Conservation (phyloP, 192 early-diverging fungal species). For the Gaertneriomyces sp. region DNA sequence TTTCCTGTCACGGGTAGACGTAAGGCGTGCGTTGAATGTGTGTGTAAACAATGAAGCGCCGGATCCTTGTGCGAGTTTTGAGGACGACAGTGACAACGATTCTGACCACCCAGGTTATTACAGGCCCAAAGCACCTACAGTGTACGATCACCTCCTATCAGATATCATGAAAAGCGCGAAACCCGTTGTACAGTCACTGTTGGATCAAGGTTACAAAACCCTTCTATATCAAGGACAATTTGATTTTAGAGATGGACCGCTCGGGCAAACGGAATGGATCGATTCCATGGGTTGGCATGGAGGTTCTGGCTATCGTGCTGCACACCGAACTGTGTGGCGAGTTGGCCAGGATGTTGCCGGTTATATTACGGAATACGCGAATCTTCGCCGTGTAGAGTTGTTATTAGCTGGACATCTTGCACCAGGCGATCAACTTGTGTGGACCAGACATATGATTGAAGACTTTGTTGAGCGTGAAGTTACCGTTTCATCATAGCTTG, state of each 20-base stretch:
- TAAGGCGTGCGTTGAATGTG: constrained; percentile 63
- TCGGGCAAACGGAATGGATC: constrained; percentile 67
- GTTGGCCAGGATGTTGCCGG: constrained; percentile 45
- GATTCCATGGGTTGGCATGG: constrained; percentile 54
- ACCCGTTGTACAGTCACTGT: constrained; percentile 51
- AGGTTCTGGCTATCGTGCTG: constrained; percentile 43
- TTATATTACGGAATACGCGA: constrained; percentile 52
- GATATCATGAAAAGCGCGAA: constrained; percentile 69
- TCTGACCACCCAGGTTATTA: constrained; percentile 32
- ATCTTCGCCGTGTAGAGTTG: constrained; percentile 56
- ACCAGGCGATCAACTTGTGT: constrained; percentile 60
- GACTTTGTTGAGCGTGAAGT: constrained; percentile 33
- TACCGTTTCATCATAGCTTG: no score
- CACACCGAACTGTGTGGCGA: constrained; percentile 38
- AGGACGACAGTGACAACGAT: background rate
- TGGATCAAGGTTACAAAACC: constrained; percentile 42
- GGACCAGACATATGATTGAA: constrained; percentile 40
- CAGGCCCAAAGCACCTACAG: constrained; percentile 45
- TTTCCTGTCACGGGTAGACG: constrained; percentile 51
- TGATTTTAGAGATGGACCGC: constrained; percentile 77
- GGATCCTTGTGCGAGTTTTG: background rate
- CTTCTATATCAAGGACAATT: constrained; percentile 75
- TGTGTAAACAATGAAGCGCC: background rate
- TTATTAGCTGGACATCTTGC: constrained; percentile 73
- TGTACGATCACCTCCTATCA: constrained; percentile 43